These are phyloP conservation scores for Corylus avellana DNA, from an alignment of 306 rosid genomes.

Conservation along the genomic window DNA sequence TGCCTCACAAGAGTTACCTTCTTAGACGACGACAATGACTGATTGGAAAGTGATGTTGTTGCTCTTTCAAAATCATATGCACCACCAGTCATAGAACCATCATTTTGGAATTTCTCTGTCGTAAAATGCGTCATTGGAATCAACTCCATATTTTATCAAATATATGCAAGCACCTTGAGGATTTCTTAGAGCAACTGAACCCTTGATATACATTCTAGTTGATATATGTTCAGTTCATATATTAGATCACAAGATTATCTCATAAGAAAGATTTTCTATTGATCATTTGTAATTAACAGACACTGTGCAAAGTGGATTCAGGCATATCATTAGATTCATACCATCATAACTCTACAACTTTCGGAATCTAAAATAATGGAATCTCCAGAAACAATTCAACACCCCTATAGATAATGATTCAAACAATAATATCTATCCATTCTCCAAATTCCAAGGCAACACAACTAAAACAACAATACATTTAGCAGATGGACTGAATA, in stretches of 20 bases:
- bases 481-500: neutral
- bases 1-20: constrained; percentile 68
- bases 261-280: neutral
- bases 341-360: neutral
- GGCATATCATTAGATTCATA: constrained; percentile 4
- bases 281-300: neutral
- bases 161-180: neutral
- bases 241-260: neutral
- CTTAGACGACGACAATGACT: constrained; percentile 56
- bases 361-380: neutral
- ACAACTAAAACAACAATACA: neutral
- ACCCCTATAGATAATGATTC: neutral
- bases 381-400: neutral
- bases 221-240: neutral
- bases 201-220: neutral
- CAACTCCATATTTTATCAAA: neutral
- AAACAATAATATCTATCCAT: neutral
- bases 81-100: constrained; percentile 57
- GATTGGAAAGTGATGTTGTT: constrained; percentile 55
- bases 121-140: constrained; percentile 5
- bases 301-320: neutral
- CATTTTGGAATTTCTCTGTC: constrained; percentile 45
- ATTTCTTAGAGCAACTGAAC: neutral
- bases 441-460: neutral
- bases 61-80: constrained; percentile 69